Evolutionary conservation across 768 basidiomycete species (phyloP).

Genomic region (Leccinum barrowsii): DNA sequence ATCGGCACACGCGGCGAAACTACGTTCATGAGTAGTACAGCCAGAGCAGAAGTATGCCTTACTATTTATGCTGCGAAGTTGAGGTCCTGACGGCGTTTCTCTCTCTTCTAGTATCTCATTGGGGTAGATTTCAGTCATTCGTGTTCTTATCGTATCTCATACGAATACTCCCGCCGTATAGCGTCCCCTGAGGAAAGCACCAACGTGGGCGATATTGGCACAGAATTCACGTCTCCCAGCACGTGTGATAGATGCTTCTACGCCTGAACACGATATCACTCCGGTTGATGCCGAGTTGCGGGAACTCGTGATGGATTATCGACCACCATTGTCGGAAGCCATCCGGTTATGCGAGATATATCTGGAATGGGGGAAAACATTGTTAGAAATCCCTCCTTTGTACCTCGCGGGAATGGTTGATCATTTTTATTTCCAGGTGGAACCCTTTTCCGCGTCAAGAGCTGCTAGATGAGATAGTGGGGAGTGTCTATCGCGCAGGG

Average conservation of each 20-base stretch:
- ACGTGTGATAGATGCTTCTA: constrained; percentile 37
- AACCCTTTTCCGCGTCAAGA: constrained; percentile 50
- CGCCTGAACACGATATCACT: constrained; percentile 31
- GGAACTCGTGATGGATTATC: constrained; percentile 41
- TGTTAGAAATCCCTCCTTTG: constrained; percentile 38
- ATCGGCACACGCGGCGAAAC: constrained; percentile 53
- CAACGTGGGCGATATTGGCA: constrained; percentile 12
- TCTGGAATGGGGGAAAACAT: constrained; percentile 54
- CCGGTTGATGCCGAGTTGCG: constrained; percentile 36
- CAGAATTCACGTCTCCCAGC: constrained; percentile 38
- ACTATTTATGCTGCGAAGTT: not conserved
- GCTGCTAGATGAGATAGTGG: constrained; percentile 54
- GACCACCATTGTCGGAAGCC: constrained; percentile 60
- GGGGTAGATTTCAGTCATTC: constrained; percentile 35
- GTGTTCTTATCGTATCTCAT: not conserved
- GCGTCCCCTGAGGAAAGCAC: constrained; percentile 22
- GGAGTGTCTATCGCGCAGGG: constrained; percentile 52
- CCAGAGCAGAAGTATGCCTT: constrained; percentile 59
- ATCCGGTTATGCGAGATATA: constrained; percentile 61
- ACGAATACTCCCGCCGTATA: constrained; percentile 3
- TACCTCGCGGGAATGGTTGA: not conserved
- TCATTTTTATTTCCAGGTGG: constrained; percentile 38
- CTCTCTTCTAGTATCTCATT: constrained; percentile 47
- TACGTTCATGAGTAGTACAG: constrained; percentile 60
- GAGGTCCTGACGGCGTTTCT: not conserved